Evolutionary conservation across 176 grass and related monocot species (phyloP), one percentile per base, ranked within the genome.

Genomic region (Avena insularis): DNA sequence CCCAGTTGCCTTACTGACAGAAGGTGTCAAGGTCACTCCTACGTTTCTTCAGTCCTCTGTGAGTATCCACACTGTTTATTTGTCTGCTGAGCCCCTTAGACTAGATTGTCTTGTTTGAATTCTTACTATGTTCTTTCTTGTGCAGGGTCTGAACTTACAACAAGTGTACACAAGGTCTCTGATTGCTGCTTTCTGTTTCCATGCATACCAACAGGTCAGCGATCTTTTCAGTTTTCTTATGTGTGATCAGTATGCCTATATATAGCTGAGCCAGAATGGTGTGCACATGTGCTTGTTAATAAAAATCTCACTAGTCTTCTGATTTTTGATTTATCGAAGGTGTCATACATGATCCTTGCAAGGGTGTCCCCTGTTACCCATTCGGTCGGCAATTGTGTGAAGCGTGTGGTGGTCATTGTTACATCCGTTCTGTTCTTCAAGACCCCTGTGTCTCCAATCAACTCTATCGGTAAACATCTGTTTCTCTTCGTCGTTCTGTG

Each of bases 351-450:
- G 94, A 94, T 99, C 89, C 86, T 99, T 15, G 80, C 92, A 12
- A 93, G 89, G 79, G 94, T 97, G 54, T 96, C 94, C 6, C 97
- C 97, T n/a, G 97, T 99, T 47, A 97, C 92, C 0, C 94, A 99
- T 48, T 99, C 97, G 3, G 94, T 99, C 15, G 97, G 92, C n/a
- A 99, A 99, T 45, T 99, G 97, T 19, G 94, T 99, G 38, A 99
- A 95, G 81, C 90, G 91, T 43, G 94, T 99, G 45, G 97, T 97
- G 25, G 94, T 97, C 75, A 97, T 97, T 83, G 94, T 97, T 64
- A 93, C 97, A 4, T 99, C 92, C 0, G 97, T 99, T 83, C 86
- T 99, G 62, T 99, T 99, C 85, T 99, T 99, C 92, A 90, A 86
- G 74, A 93, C 92, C 57, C 94, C 92, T 23, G 94, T 99, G 91